phyloP scores from a whole-genome alignment of 805 yeast species.

The Jamesozyma spencerorum region DNA sequence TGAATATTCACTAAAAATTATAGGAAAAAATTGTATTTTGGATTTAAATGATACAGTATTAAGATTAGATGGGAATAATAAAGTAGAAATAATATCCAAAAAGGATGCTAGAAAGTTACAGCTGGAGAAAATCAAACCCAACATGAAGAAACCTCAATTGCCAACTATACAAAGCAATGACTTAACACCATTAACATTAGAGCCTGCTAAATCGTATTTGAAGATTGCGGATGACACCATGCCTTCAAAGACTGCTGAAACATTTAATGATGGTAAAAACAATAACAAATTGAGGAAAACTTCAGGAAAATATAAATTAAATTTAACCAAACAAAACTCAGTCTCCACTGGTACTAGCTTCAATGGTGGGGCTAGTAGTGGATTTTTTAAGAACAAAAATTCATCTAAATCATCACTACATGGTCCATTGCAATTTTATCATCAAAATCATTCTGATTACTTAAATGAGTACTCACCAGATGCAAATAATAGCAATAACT shows the following conservation, averaged over 20 bases:
- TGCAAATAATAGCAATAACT: constrained; percentile 12
- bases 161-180: constrained; percentile 30
- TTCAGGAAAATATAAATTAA: constrained; percentile 17
- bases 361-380: constrained; percentile 8
- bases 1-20: constrained; percentile 30
- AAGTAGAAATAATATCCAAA: constrained; percentile 36
- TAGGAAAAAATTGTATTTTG: constrained; percentile 24
- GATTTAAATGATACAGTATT: constrained; percentile 35
- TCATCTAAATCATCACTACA: constrained; percentile 28
- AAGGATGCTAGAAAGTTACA: constrained; percentile 33
- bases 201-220: constrained; percentile 17
- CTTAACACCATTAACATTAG: constrained; percentile 28
- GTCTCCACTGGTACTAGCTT: constrained; percentile 10
- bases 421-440: constrained; percentile 13
- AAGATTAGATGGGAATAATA: constrained; percentile 34
- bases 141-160: constrained; percentile 21
- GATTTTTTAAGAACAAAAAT: constrained; percentile 31
- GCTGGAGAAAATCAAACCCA: constrained; percentile 26
- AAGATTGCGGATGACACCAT: constrained; percentile 7
- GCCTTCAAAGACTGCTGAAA: constrained; percentile 1
- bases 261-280: constrained; percentile 4
- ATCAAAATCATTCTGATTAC: constrained; percentile 7
- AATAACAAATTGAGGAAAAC: constrained; percentile 10
- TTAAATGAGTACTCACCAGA: constrained; percentile 10
- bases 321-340: constrained; percentile 14